phyloP scores from a whole-genome alignment of 495 filamentous ascomycete genomes.

The Talaromyces thailandensis region DNA sequence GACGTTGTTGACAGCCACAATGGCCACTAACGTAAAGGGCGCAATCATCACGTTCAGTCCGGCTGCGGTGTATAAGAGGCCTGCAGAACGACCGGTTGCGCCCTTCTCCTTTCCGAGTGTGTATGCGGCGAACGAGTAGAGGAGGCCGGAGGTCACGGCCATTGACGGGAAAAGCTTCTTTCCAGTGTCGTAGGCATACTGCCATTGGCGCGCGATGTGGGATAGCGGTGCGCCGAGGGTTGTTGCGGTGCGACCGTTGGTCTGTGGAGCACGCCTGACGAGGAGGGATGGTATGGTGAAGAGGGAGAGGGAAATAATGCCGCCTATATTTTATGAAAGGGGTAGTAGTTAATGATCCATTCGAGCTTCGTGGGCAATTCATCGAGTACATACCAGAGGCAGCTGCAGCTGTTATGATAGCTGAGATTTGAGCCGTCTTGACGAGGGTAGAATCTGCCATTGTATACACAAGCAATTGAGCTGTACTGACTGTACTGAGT shows the following conservation, averaged over 20 bases:
- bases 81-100: background rate
- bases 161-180: conserved; percentile 1
- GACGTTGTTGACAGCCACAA: background rate
- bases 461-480: background rate
- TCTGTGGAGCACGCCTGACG: background rate
- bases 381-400: background rate
- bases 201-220: conserved; percentile 5
- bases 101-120: background rate
- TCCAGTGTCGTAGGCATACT: background rate
- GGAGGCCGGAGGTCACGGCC: background rate
- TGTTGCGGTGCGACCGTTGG: background rate
- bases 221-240: background rate
- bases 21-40: background rate
- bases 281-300: background rate
- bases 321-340: background rate
- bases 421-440: conserved; percentile 4
- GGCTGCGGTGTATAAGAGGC: background rate
- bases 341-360: background rate
- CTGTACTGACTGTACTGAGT: too few relatives aligned
- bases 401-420: background rate
- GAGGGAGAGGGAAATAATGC: background rate
- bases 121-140: background rate
- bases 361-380: background rate
- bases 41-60: conserved; percentile 1
- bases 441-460: conserved; percentile 7